A percentile compares a stretch with the other conserved stretches of the same genome.
These are phyloP conservation scores for Isochrysis galbana DNA, from an alignment of 78 protist species.

Conservation along the genomic window DNA sequence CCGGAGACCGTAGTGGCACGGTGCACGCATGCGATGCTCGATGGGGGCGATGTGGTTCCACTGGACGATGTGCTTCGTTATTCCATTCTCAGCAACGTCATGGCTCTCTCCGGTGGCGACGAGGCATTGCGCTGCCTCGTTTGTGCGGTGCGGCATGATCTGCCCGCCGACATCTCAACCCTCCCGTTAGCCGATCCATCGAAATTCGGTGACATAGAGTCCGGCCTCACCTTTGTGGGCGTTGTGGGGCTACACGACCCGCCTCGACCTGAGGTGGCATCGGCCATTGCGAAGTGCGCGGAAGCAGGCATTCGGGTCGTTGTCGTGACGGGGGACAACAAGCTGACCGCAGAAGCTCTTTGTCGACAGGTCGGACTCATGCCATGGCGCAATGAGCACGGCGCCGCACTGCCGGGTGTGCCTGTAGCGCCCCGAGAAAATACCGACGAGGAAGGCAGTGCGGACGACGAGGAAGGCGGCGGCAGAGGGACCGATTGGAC, in stretches of 20 bases:
- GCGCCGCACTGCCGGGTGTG: no score
- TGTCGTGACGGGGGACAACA: slow-evolving; percentile 84
- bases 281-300: slow-evolving; percentile 59
- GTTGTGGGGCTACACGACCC: slow-evolving; percentile 78
- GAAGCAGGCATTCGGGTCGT: slow-evolving; percentile 77
- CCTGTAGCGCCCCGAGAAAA: background rate
- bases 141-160: background rate
- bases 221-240: slow-evolving; percentile 66
- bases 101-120: background rate
- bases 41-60: background rate
- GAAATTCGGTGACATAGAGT: slow-evolving; percentile 41
- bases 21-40: slow-evolving; percentile 26
- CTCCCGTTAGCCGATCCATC: background rate
- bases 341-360: background rate
- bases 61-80: background rate
- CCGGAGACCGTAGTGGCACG: slow-evolving; percentile 62
- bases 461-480: background rate
- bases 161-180: background rate
- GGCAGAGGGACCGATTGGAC: background rate
- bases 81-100: background rate
- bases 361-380: background rate
- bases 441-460: background rate
- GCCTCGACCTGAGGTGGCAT: slow-evolving; percentile 63
- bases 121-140: background rate
- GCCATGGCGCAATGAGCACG: background rate